Base-by-base conservation (phyloP, 2,329 filamentous ascomycete genomes). In the Trichoderma cornu-damae region DNA sequence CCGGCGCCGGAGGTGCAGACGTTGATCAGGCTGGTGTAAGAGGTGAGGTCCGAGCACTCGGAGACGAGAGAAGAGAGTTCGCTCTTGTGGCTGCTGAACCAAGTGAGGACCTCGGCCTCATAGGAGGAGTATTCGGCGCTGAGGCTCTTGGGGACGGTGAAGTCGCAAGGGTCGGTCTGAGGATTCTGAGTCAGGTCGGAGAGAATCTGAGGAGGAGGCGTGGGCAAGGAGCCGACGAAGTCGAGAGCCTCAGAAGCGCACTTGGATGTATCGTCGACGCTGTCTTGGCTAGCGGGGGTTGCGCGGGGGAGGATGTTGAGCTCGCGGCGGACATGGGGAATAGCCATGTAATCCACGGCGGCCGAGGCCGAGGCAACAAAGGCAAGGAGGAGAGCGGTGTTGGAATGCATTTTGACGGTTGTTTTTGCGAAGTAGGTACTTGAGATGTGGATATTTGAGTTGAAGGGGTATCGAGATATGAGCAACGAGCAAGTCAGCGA, bases 161-260 rank as follows among this genome's bases (percentile, higher is more conserved):
- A 66, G 60, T 57, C 18, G 70, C 72, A 74, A 3, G 65, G 61
- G 66, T 72, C 65, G 51, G 67, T 66, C 52, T 63, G 62, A 5
- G 65, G 61, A 61, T 68, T 52, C 7, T 60, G 56, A 8, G 46
- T 44, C 26, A 63, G 32, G 61, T 67, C 67, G 34, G 63, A 60
- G 57, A 64, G 30, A 62, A 74, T 63, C 30, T 60, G 60, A 2
- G 70, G 61, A 4, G 68, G 63, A 16, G 70, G 69, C 3, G 69
- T 70, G 11, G 71, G 71, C 12, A 71, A 32, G 7, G 61, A 57
- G 40, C 55, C 40, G 62, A 65, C 61, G 61, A 69, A 43, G 51
- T 59, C 60, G 28, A 65, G 38, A 54, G 65, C 62, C 46, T 63
- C 65, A 14, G 56, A 44, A 48, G 62, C 60, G 60, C 70, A 72